A percentile compares a stretch with the other conserved stretches of the same genome.
These are phyloP conservation scores for Apiotrichum domesticum DNA, from an alignment of 1,284 basidiomycete species.

Conservation along the genomic window DNA sequence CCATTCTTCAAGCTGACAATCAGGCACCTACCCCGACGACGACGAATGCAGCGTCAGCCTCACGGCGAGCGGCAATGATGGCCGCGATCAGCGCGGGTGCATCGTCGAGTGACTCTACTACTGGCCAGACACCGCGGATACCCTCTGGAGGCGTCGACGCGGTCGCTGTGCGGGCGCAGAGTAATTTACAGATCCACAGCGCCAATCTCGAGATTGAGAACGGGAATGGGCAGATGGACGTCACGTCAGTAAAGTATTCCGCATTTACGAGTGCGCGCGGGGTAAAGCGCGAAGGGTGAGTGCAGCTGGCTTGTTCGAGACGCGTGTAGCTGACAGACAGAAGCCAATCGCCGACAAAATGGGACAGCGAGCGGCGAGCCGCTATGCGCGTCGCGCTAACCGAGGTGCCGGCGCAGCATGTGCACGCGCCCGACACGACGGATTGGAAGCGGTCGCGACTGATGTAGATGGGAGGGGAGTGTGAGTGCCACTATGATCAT, in stretches of 20 bases:
- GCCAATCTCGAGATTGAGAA: conserved; percentile 11
- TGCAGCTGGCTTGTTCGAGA: conserved; percentile 6
- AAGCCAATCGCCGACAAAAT: conserved; percentile 10
- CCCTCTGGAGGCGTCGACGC: conserved; percentile 29
- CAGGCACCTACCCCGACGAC: neutral
- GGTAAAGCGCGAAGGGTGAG: conserved; percentile 30
- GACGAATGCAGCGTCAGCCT: neutral
- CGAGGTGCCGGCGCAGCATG: conserved; percentile 14
- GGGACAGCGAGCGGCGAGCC: conserved; percentile 7
- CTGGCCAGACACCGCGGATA: conserved; percentile 25
- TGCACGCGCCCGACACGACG: neutral
- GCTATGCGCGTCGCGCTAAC: conserved; percentile 18
- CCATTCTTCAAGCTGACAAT: neutral
- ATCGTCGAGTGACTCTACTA: neutral
- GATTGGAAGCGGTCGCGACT: conserved; percentile 26
- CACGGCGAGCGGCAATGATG: conserved; percentile 22
- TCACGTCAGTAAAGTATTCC: conserved; percentile 3
- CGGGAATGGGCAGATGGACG: neutral
- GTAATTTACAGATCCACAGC: conserved; percentile 8
- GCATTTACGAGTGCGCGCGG: conserved; percentile 37
- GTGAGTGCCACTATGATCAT: neutral
- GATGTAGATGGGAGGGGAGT: neutral
- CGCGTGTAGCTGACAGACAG: conserved; percentile 12
- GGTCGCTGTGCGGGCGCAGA: conserved; percentile 23
- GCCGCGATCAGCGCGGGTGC: conserved; percentile 8